Conservation (phyloP, 495 filamentous ascomycete genomes). For the Xylaria intraflava region DNA sequence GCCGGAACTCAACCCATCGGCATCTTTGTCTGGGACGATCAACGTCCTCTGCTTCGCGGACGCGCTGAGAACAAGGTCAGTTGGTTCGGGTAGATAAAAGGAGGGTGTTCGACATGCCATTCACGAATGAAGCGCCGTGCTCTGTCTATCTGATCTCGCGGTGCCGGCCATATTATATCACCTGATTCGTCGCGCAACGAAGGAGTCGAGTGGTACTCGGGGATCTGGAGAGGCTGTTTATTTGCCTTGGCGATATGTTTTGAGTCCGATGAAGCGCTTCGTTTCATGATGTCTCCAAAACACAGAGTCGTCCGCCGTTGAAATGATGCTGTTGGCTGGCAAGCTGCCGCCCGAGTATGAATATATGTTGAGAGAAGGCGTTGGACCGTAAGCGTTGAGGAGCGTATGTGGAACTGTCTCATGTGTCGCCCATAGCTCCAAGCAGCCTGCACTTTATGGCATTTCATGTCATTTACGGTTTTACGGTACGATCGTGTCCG, state of each 20-base stretch:
- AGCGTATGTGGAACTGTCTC: neutral
- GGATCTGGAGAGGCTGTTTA: conserved; percentile 16
- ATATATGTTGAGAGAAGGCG: neutral
- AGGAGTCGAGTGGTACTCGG: conserved; percentile 35
- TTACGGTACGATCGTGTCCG: too few species aligned
- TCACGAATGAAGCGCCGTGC: conserved; percentile 42
- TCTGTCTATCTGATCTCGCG: conserved; percentile 37
- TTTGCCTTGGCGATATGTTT: conserved; percentile 17
- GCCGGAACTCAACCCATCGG: conserved; percentile 53
- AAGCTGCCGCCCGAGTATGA: neutral
- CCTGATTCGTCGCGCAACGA: conserved; percentile 34
- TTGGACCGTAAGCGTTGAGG: neutral
- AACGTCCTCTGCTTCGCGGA: conserved; percentile 30
- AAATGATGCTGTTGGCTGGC: neutral
- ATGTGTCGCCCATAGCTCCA: neutral
- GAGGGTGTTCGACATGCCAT: conserved; percentile 38
- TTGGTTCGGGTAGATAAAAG: conserved; percentile 11
- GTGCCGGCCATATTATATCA: conserved; percentile 49
- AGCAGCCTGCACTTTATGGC: neutral
- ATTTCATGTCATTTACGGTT: neutral
- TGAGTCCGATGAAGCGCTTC: conserved; percentile 17
- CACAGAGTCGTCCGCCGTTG: neutral
- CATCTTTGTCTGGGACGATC: conserved; percentile 57
- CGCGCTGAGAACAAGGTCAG: conserved; percentile 5
- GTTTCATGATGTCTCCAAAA: conserved; percentile 20